Conservation (phyloP, 805 yeast genomes). For the Grigorovia humatica region DNA sequence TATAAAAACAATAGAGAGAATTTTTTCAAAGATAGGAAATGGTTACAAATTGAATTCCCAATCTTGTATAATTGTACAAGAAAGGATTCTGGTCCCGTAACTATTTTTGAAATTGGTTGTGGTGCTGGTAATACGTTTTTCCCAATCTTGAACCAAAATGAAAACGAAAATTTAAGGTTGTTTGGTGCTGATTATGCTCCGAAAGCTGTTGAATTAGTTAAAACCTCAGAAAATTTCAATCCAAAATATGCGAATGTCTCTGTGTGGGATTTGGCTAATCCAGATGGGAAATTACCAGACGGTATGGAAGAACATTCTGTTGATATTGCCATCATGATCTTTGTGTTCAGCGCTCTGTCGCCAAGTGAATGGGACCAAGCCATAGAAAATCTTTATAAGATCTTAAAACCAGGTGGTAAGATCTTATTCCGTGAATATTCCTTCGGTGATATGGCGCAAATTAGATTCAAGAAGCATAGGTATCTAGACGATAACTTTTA, state of each 20-base stretch:
- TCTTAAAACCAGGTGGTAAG: conserved; percentile 88
- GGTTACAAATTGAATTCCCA: conserved; percentile 95
- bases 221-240: conserved; percentile 48
- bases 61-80: conserved; percentile 67
- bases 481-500: conserved; percentile 86
- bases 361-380: conserved; percentile 90
- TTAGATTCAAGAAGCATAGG: conserved; percentile 82
- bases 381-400: conserved; percentile 51
- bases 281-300: conserved; percentile 66
- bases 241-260: conserved; percentile 62
- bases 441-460: conserved; percentile 90
- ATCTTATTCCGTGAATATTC: conserved; percentile 91
- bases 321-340: conserved; percentile 89
- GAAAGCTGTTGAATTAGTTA: conserved; percentile 81
- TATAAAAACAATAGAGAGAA: conserved; percentile 85
- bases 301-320: conserved; percentile 72
- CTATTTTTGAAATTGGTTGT: conserved; percentile 88
- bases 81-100: conserved; percentile 55
- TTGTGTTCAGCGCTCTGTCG: conserved; percentile 83
- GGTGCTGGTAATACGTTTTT: conserved; percentile 97
- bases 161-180: conserved; percentile 63
- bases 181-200: conserved; percentile 85
- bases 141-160: conserved; percentile 75
- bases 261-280: conserved; percentile 92
- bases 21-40: conserved; percentile 91